These are phyloP conservation scores for Teratosphaeria gauchensis DNA, from an alignment of 2,329 filamentous ascomycete genomes.

Conservation along the genomic window DNA sequence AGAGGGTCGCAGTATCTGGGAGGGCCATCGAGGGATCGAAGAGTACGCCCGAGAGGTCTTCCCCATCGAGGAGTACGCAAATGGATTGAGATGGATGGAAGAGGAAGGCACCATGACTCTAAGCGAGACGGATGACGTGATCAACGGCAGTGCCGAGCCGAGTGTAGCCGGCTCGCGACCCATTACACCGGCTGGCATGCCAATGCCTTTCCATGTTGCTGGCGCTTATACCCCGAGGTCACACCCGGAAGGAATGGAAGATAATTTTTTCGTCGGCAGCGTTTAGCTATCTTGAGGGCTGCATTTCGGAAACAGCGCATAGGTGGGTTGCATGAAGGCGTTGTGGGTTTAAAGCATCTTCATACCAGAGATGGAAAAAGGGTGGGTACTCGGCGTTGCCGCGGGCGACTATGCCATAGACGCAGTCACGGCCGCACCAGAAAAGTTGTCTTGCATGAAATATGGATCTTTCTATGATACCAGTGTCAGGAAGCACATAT, in stretches of 20 bases:
- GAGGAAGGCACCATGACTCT: slow-evolving; percentile 29
- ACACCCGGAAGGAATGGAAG: slow-evolving; percentile 20
- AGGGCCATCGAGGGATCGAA: slow-evolving; percentile 79
- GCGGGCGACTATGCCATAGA: not conserved
- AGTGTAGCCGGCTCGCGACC: slow-evolving; percentile 12
- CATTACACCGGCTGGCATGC: slow-evolving; percentile 17
- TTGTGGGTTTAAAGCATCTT: not conserved
- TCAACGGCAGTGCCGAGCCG: slow-evolving; percentile 7
- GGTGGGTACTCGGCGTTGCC: not conserved
- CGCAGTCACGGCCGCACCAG: not conserved
- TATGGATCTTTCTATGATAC: not conserved
- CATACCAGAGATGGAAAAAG: not conserved
- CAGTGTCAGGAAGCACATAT: not conserved
- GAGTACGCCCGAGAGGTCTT: slow-evolving; percentile 95
- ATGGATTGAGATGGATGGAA: slow-evolving; percentile 88
- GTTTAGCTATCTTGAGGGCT: not conserved
- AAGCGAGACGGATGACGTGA: slow-evolving; percentile 11
- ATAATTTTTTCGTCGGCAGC: slow-evolving; percentile 24
- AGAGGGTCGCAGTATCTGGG: slow-evolving; percentile 76
- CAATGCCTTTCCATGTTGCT: slow-evolving; percentile 18
- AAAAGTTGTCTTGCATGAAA: not conserved
- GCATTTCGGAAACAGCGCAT: not conserved
- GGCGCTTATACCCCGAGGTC: slow-evolving; percentile 23
- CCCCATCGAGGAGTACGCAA: slow-evolving; percentile 85
- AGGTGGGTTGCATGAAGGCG: not conserved